Conservation (phyloP, 108 stramenopile genomes). For the Cyclotella kingstonii region DNA sequence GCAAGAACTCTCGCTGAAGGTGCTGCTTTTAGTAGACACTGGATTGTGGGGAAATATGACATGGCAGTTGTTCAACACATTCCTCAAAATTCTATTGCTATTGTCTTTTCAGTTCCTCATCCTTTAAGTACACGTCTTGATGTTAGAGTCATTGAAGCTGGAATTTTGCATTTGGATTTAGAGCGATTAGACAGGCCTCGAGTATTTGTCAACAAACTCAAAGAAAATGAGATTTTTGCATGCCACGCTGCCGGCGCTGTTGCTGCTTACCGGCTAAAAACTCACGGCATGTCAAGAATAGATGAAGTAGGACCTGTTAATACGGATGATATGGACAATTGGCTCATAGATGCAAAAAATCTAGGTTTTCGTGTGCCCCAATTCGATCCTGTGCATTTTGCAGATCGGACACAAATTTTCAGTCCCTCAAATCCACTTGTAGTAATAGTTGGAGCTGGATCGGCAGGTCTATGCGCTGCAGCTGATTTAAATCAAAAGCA, state of each 20-base stretch:
- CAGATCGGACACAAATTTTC: neutral
- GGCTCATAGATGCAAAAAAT: constrained; percentile 44
- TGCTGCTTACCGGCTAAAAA: constrained; percentile 36
- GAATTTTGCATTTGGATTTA: constrained; percentile 53
- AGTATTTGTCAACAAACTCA: constrained; percentile 50
- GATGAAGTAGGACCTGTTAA: constrained; percentile 55
- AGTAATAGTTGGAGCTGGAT: constrained; percentile 50
- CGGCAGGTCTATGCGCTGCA: constrained; percentile 38
- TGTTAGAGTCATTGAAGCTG: constrained; percentile 51
- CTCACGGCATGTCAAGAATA: constrained; percentile 15
- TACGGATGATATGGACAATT: constrained; percentile 45
- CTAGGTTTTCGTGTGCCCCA: constrained; percentile 45
- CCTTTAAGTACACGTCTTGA: constrained; percentile 35
- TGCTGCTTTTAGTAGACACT: constrained; percentile 25
- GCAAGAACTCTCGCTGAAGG: constrained; percentile 46
- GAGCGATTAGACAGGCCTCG: constrained; percentile 44
- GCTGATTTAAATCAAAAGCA: constrained; percentile 24
- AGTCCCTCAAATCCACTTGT: constrained; percentile 18
- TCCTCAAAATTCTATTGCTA: constrained; percentile 42
- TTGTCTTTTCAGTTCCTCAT: constrained; percentile 56
- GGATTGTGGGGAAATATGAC: constrained; percentile 61
- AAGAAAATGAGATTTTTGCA: constrained; percentile 54
- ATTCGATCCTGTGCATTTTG: constrained; percentile 27
- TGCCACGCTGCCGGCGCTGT: constrained; percentile 56
- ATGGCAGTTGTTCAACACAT: constrained; percentile 26